Base-by-base conservation (phyloP, 2,329 filamentous ascomycete genomes). In the Curvularia lunata region DNA sequence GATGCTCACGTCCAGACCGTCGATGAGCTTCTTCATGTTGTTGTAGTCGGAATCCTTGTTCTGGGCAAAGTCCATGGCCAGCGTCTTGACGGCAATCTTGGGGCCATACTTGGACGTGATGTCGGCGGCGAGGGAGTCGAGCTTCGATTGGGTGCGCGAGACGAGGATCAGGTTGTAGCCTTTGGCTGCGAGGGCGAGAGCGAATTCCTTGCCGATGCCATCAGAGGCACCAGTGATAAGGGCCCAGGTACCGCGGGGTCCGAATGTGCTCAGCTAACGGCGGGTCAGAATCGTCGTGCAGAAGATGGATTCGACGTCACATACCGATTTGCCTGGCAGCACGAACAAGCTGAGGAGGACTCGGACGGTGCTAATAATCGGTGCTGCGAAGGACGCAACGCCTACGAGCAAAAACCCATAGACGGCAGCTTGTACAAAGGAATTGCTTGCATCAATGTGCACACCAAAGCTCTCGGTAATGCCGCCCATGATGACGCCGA, bases 111-210 rank as follows among this genome's bases (percentile, higher is more conserved):
- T 90, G 64, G 84, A 74, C 69, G 87, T 83, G 69, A 99, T 89
- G 66, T 97, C 91, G 32, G 85, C 78, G 42, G 91, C 87, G 49
- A 99, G 85, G 1, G 86, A 78, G 53, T 91, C 86, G 66, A 99
- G 88, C 80, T 99, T 99, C 40, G 91, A 91, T 67, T 90, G 85
- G n/a, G 96, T 98, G 70, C 96, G 93, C 45, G 95, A 98, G 61
- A 99, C 89, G 67, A 99, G 91, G 62, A 99, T 82, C 68, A 98
- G 83, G 80, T 97, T 98, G 86, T 94, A 99, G 70, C 93, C 93
- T 76, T 95, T 93, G 61, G 86, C 83, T 23, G 95, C 93, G 56
- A 99, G 88, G 77, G 98, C 92, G 30, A 90, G 84, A 37, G 94
- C 92, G 76, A 92, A 99, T 81, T 99, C 95, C 80, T 97, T 98